Evolutionary conservation across 1,284 basidiomycete genomes (phyloP).

Genomic region (Sanghuangporus baumii): DNA sequence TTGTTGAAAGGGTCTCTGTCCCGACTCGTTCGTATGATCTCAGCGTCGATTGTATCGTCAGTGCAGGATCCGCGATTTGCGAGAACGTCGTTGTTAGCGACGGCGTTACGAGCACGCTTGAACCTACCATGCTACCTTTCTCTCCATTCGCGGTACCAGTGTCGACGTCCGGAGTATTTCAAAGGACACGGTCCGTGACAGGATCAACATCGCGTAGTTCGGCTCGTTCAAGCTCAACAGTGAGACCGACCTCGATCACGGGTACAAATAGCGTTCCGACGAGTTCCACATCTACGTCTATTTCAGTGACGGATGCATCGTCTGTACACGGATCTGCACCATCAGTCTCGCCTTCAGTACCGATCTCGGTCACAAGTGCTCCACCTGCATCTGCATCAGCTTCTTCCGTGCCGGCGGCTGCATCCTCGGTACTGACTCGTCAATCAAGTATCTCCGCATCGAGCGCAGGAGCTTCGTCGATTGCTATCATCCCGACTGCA

Average conservation of each 20-base stretch:
- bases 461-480: not conserved
- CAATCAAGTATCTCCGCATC: not conserved
- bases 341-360: not conserved
- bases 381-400: not conserved
- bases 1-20: constrained; percentile 4
- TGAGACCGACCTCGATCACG: too few species aligned
- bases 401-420: not conserved
- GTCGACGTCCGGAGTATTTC: not conserved
- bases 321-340: not conserved
- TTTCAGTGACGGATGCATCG: not conserved
- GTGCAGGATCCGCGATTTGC: constrained; percentile 1
- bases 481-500: not conserved
- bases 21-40: not conserved
- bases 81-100: constrained; percentile 1
- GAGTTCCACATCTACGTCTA: not conserved
- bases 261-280: not conserved
- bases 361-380: not conserved
- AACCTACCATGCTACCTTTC: not conserved
- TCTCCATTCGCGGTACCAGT: constrained; percentile 6
- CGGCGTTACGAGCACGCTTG: not conserved
- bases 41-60: not conserved
- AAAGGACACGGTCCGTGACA: not conserved
- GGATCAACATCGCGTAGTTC: too few species aligned
- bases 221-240: too few species aligned
- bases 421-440: not conserved